A percentile compares a stretch with the other conserved stretches of the same genome.
These are phyloP conservation scores for Beauveria pseudobassiana DNA, from an alignment of 2,329 filamentous ascomycete species.

Conservation along the genomic window DNA sequence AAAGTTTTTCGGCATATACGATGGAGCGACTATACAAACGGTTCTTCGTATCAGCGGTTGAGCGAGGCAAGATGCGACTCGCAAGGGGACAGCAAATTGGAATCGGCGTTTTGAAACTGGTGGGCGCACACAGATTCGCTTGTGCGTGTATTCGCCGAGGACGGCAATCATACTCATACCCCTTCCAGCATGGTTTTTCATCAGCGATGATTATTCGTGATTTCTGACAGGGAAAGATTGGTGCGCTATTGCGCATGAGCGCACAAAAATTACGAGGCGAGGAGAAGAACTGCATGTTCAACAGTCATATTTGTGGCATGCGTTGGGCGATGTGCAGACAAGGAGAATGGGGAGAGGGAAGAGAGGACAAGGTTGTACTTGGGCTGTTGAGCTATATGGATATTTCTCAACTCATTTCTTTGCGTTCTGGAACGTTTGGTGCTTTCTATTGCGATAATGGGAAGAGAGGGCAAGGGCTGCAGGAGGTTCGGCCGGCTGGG, in stretches of 20 bases:
- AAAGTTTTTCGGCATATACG: slow-evolving; percentile 8
- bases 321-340: neutral
- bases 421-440: neutral
- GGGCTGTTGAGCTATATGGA: neutral
- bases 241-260: neutral
- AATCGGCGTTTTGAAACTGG: slow-evolving; percentile 9
- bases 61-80: neutral
- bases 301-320: neutral
- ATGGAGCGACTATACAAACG: slow-evolving; percentile 4
- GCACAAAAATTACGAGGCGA: neutral
- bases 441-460: neutral
- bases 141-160: neutral
- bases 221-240: neutral
- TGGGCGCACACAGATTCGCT: neutral
- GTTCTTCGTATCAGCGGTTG: slow-evolving; percentile 7
- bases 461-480: neutral
- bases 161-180: slow-evolving; percentile 7
- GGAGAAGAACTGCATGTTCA: neutral
- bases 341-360: neutral
- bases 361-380: neutral
- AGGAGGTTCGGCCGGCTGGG: neutral
- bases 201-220: slow-evolving; percentile 3
- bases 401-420: slow-evolving; percentile 7
- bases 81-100: neutral
- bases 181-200: neutral